Evolutionary conservation across 352 stramenopile genomes (phyloP).

Genomic region (Saprolegnia parasitica): DNA sequence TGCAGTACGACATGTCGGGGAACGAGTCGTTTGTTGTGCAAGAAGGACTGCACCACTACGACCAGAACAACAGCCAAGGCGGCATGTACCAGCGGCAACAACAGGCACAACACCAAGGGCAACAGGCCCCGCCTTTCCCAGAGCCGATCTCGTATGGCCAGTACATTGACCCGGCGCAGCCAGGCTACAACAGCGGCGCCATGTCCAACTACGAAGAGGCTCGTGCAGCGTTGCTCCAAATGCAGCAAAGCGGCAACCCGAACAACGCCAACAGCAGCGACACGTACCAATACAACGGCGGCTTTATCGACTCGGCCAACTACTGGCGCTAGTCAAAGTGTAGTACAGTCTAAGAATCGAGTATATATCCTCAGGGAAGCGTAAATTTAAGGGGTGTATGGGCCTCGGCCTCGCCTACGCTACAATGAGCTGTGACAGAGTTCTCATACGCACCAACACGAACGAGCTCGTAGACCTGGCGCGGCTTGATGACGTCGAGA

Average conservation of each 20-base stretch:
- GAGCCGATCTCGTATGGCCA: slow-evolving; percentile 5
- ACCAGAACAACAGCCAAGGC: slow-evolving; percentile 6
- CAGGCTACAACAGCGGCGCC: background rate
- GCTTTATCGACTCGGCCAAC: slow-evolving; percentile 21
- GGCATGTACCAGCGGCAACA: slow-evolving; percentile 26
- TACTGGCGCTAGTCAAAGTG: slow-evolving; percentile 18
- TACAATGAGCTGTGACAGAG: background rate
- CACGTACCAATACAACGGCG: slow-evolving; percentile 6
- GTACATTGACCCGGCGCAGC: slow-evolving; percentile 1
- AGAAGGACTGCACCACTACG: slow-evolving; percentile 14
- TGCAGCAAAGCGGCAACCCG: slow-evolving; percentile 4
- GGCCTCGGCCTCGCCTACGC: background rate
- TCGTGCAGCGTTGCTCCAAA: slow-evolving; percentile 1
- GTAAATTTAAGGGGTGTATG: slow-evolving; percentile 25
- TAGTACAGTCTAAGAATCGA: background rate
- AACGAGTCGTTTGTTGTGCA: slow-evolving; percentile 19
- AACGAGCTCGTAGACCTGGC: slow-evolving; percentile 24
- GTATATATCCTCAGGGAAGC: background rate
- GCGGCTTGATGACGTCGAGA: slow-evolving; percentile 26
- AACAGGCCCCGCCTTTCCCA: slow-evolving; percentile 10
- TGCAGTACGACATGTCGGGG: slow-evolving; percentile 3
- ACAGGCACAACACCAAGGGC: slow-evolving; percentile 8
- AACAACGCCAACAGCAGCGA: slow-evolving; percentile 8
- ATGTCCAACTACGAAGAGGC: slow-evolving; percentile 20
- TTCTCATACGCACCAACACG: background rate